A percentile compares a stretch with the other conserved stretches of the same genome.
Conservation (phyloP, 2,329 filamentous ascomycete genomes). For the Trichophyton benhamiae region DNA sequence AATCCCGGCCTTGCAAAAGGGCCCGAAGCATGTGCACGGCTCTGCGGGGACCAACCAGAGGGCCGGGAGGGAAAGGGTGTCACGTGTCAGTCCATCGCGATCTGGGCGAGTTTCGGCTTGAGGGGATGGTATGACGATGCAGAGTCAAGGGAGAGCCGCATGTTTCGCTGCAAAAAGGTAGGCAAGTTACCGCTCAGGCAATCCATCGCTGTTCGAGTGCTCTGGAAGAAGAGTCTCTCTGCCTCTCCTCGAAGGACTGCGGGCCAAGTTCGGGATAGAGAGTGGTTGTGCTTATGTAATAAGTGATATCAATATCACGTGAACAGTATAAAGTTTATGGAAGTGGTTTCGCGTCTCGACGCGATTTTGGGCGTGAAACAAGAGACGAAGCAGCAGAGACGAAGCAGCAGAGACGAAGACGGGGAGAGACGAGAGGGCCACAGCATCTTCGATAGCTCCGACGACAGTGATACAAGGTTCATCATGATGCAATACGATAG, state of each 20-base stretch:
- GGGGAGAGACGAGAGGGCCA: not conserved
- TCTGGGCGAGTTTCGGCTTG: not conserved
- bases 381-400: not conserved
- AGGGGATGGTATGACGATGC: too few relatives aligned
- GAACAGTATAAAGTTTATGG: not conserved
- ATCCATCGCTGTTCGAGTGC: too few relatives aligned
- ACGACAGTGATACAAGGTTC: not conserved
- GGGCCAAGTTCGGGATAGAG: not conserved
- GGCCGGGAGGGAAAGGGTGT: not conserved
- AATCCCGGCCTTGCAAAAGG: too few relatives aligned
- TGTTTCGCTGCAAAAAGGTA: too few relatives aligned
- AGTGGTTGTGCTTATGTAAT: not conserved
- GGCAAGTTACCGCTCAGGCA: too few relatives aligned
- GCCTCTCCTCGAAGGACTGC: not conserved
- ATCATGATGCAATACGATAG: constrained; percentile 35
- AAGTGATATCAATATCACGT: not conserved
- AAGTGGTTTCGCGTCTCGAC: not conserved
- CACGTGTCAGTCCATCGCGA: not conserved
- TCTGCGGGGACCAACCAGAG: not conserved
- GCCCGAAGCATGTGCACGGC: not conserved
- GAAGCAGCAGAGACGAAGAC: too few relatives aligned
- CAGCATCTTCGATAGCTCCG: not conserved
- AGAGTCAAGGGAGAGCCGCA: too few relatives aligned
- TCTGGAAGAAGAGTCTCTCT: not conserved
- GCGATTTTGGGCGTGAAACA: not conserved